These are phyloP conservation scores for Aspergillus avenaceus DNA, from an alignment of 495 filamentous ascomycete genomes.

Conservation along the genomic window DNA sequence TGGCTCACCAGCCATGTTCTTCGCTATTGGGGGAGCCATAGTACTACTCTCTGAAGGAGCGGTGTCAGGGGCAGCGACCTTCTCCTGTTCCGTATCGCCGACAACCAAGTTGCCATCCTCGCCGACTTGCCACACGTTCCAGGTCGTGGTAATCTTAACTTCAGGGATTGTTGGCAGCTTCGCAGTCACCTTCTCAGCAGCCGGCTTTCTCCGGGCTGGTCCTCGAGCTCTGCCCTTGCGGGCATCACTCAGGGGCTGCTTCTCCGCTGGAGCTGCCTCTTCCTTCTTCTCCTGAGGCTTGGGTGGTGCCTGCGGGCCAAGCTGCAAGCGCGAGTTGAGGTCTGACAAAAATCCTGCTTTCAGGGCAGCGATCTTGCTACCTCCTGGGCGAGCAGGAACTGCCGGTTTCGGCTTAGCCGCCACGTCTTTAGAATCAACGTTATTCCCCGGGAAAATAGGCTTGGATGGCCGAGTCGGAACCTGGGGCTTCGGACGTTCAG, in stretches of 20 bases:
- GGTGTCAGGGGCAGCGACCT: constrained; percentile 26
- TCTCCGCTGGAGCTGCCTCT: constrained; percentile 56
- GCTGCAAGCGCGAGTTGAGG: constrained; percentile 76
- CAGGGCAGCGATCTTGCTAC: constrained; percentile 81
- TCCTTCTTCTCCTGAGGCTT: constrained; percentile 65
- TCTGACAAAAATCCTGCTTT: constrained; percentile 89
- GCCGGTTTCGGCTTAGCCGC: constrained; percentile 63
- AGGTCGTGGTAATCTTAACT: constrained; percentile 43
- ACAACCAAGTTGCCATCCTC: constrained; percentile 44
- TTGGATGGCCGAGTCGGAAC: constrained; percentile 70
- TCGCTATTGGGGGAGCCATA: constrained; percentile 38
- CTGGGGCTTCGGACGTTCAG: constrained; percentile 75
- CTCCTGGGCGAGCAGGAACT: constrained; percentile 74
- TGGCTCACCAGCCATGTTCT: constrained; percentile 55
- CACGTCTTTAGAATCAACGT: constrained; percentile 25
- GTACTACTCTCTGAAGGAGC: constrained; percentile 20
- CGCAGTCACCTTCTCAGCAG: constrained; percentile 25
- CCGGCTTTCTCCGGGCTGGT: constrained; percentile 75
- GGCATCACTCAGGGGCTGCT: constrained; percentile 75
- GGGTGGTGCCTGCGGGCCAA: constrained; percentile 71
- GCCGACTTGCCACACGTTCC: constrained; percentile 48
- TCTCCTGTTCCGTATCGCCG: constrained; percentile 20
- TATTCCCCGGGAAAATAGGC: constrained; percentile 32
- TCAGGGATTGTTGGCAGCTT: constrained; percentile 37
- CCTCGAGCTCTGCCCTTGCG: constrained; percentile 87